Evolutionary conservation across 2,329 filamentous ascomycete species (phyloP).

Genomic region (Orbilia ellipsospora): DNA sequence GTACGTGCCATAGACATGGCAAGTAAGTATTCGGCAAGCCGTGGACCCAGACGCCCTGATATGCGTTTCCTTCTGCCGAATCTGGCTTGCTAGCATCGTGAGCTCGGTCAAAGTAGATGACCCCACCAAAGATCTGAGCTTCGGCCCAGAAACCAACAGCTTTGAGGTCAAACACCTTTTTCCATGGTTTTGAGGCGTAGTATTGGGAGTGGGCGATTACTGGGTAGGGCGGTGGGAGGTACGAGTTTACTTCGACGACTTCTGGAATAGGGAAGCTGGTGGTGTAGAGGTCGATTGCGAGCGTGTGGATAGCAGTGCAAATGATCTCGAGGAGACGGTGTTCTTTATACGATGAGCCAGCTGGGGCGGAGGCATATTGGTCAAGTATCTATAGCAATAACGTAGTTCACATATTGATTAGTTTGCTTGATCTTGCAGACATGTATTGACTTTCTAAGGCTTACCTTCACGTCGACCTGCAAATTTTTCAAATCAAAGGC

Average conservation of each 20-base stretch:
- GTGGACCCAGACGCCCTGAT: conserved; percentile 49
- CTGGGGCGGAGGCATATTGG: conserved; percentile 39
- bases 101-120: conserved; percentile 38
- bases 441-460: neutral
- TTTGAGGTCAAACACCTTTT: conserved; percentile 43
- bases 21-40: conserved; percentile 41
- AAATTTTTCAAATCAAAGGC: conserved; percentile 19
- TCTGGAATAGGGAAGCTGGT: conserved; percentile 21
- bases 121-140: conserved; percentile 46
- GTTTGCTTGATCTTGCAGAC: neutral
- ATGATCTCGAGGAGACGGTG: conserved; percentile 51
- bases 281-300: conserved; percentile 43
- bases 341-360: conserved; percentile 29
- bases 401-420: neutral
- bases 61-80: conserved; percentile 5
- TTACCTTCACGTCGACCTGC: conserved; percentile 27
- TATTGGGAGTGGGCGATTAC: conserved; percentile 47
- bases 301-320: conserved; percentile 26
- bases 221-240: conserved; percentile 42
- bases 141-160: conserved; percentile 51
- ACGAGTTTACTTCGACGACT: conserved; percentile 13
- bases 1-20: conserved; percentile 40
- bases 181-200: conserved; percentile 54
- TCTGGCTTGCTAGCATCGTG: conserved; percentile 12
- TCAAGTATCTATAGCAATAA: conserved; percentile 31